A percentile compares a stretch with the other conserved stretches of the same genome.
These are phyloP conservation scores for Fremontodendron californicum DNA, from an alignment of 345 rosid species.

Conservation along the genomic window DNA sequence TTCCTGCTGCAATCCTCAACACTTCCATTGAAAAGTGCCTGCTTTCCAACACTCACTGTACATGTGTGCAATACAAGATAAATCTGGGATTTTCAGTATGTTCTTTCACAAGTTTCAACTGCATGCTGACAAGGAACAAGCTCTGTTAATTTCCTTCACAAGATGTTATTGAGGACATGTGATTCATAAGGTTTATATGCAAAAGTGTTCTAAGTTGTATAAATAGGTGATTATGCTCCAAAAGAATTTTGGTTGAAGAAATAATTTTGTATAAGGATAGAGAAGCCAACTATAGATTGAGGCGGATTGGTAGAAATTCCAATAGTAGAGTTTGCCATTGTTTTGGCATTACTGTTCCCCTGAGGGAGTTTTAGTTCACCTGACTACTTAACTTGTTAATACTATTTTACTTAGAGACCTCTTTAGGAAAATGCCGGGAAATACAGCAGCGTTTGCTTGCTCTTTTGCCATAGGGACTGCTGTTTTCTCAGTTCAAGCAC, in stretches of 20 bases:
- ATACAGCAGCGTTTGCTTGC: slow-evolving; percentile 2
- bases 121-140: slow-evolving; percentile 22
- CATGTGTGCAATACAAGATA: slow-evolving; percentile 26
- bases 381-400: slow-evolving; percentile 15
- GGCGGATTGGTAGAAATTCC: slow-evolving; percentile 21
- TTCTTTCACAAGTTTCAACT: slow-evolving; percentile 21
- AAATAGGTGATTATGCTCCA: slow-evolving; percentile 19
- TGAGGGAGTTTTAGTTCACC: slow-evolving; percentile 9
- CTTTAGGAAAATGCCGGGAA: slow-evolving; percentile 10
- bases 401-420: slow-evolving; percentile 16
- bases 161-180: slow-evolving; percentile 16
- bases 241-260: slow-evolving; percentile 22
- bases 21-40: slow-evolving; percentile 11
- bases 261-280: slow-evolving; percentile 23
- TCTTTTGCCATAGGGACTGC: background rate
- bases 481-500: slow-evolving; percentile 12
- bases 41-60: slow-evolving; percentile 19
- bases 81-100: slow-evolving; percentile 16
- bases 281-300: slow-evolving; percentile 11
- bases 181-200: slow-evolving; percentile 15
- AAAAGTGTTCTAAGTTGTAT: slow-evolving; percentile 9
- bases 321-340: slow-evolving; percentile 16
- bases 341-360: slow-evolving; percentile 6
- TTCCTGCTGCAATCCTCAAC: slow-evolving; percentile 11
- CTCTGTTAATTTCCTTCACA: slow-evolving; percentile 17